Evolutionary conservation across 305 asterid genomes (phyloP).

Genomic region (Fraxinus angustifolia): DNA sequence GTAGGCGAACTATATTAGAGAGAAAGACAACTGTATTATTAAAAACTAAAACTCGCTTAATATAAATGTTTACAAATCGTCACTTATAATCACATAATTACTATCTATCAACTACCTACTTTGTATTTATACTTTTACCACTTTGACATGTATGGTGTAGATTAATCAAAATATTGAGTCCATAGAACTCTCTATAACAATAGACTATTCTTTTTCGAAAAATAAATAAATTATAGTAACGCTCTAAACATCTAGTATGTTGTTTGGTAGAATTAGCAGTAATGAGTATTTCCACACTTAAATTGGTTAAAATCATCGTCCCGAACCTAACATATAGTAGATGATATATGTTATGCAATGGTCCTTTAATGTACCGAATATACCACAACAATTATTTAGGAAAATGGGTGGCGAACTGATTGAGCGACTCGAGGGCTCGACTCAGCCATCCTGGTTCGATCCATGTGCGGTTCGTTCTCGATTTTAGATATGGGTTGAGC

Average conservation of each 20-base stretch:
- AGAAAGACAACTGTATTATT: neutral
- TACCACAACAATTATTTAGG: neutral
- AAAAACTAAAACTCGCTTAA: too few species aligned
- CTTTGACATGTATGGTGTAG: neutral
- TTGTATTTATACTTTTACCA: neutral
- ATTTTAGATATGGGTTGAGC: neutral
- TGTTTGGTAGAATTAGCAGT: neutral
- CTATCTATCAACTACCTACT: neutral
- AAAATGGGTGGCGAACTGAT: neutral
- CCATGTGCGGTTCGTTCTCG: neutral
- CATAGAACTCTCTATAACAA: neutral
- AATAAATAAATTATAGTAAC: too few species aligned
- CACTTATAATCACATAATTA: neutral
- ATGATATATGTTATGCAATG: neutral
- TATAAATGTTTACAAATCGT: too few species aligned
- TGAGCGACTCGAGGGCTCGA: neutral
- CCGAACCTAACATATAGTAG: neutral
- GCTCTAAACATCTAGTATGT: neutral
- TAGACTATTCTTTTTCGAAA: neutral
- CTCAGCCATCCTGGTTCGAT: neutral
- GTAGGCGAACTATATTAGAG: neutral
- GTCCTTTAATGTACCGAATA: neutral
- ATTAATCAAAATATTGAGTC: neutral
- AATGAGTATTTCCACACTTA: neutral
- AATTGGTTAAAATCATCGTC: neutral